Evolutionary conservation across 805 yeast genomes (phyloP).

Genomic region (Lipomyces mesembrius): DNA sequence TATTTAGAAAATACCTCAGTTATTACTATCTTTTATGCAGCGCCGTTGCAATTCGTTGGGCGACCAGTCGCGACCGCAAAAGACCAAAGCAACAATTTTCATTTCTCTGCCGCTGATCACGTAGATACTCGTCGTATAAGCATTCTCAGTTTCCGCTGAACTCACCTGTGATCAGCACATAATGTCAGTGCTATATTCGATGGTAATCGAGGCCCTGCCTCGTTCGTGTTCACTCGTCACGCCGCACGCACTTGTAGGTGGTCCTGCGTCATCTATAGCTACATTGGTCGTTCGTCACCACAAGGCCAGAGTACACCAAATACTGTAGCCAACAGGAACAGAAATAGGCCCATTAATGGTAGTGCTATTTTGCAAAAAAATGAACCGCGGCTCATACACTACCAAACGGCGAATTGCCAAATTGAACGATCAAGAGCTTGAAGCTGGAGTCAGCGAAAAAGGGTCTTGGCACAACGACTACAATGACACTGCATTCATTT

Average conservation of each 20-base stretch:
- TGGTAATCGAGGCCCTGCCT: no score
- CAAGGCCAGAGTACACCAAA: neutral
- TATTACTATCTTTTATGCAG: neutral
- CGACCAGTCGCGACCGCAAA: no score
- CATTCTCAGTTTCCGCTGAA: neutral
- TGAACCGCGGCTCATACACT: neutral
- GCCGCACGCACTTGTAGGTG: neutral
- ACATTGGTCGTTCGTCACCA: neutral
- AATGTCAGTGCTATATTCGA: no score
- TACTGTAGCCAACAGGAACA: neutral
- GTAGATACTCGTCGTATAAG: neutral
- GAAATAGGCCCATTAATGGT: neutral
- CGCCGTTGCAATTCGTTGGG: neutral
- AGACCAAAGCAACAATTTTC: no score
- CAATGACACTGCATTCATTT: constrained; percentile 73
- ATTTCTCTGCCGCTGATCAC: neutral
- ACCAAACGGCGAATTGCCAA: constrained; percentile 27
- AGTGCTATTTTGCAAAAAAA: neutral
- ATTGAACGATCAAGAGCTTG: constrained; percentile 66
- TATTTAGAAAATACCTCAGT: neutral
- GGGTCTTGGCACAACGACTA: constrained; percentile 94
- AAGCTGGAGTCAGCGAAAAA: constrained; percentile 57
- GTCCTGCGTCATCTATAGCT: neutral
- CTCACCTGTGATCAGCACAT: no score
- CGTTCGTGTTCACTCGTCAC: neutral